Base-by-base conservation (phyloP, 352 stramenopile species). In the Globisporangium recalcitrans region DNA sequence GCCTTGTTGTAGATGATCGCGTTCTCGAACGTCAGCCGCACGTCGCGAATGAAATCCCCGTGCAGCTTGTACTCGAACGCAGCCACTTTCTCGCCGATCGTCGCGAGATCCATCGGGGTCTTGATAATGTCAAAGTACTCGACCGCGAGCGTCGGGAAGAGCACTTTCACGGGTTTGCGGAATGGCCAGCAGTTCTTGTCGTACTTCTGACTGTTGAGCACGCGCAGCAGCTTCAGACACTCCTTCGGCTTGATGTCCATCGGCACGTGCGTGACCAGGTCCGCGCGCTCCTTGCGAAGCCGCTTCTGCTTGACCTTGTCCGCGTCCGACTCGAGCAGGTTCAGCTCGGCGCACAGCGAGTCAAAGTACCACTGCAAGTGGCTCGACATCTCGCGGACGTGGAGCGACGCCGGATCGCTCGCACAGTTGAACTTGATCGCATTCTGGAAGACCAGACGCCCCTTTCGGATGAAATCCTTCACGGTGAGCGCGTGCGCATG, bases 101-200 rank as follows among this genome's bases (percentile, higher is more conserved):
- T 93, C 19, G 75, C 65, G 26, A 95, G 69, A 57, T 95, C 84
- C 84, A 95, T 93, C 1, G 86, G 86, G 0, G 68, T 84, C 72
- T 87, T 87, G 67, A 95, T 79, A 56, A 95, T 78, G 13, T 92
- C 76, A 61, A 90, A 92, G 54, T 95, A 95, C 36, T 93, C 82
- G 6, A 74, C 34, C 22, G 81, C 83, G 1, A 95, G 70, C 26
- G 73, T 69, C 26, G 85, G 85, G 52, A 95, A 95, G 24, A 95
- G 61, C 51, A 88, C 73, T 27, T 75, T 65, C 27, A 90, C 86
- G 32, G 86, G 73, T 40, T 95, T 91, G 24, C 84, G 79, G 65
- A 95, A 95, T 10, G 86, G 86, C 86, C 86, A 93, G 61, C 79
- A 90, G 61, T 91, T 87, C 60, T 93, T 93, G 65, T 92, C 80